Percentiles rank a stretch among this genome's conserved stretches.
Conservation (phyloP, 1,284 basidiomycete genomes). For the Ceratobasidium theobromae region DNA sequence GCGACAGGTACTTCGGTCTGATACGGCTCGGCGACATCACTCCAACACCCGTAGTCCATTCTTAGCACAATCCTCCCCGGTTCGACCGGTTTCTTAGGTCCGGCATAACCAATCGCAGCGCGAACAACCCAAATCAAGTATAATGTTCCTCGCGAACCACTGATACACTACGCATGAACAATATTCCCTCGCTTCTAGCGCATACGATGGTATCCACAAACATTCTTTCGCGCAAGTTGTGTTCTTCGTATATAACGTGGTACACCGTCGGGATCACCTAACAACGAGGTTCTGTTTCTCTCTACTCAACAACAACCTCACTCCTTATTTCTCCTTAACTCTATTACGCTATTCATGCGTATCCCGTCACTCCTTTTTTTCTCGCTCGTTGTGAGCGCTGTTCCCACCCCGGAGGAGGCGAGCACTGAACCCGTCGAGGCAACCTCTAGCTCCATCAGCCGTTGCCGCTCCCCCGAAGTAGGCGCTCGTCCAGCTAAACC, state of each 20-base stretch:
- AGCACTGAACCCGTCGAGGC: not conserved
- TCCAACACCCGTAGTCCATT: not conserved
- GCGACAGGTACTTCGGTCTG: no score
- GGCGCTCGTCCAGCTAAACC: not conserved
- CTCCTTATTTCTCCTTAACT: not conserved
- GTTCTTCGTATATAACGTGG: constrained; percentile 3
- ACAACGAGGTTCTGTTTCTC: not conserved
- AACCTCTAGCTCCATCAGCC: not conserved
- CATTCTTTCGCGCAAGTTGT: not conserved
- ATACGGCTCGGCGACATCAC: no score
- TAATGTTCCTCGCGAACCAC: not conserved
- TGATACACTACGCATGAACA: not conserved
- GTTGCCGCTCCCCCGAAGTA: constrained; percentile 18
- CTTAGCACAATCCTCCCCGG: not conserved
- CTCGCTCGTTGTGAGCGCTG: not conserved
- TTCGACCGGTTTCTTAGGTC: not conserved
- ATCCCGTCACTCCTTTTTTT: constrained; percentile 5
- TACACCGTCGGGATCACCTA: not conserved
- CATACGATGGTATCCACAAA: not conserved
- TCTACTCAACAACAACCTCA: not conserved
- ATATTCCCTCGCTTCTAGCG: constrained; percentile 26
- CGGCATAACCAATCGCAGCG: not conserved
- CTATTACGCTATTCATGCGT: not conserved
- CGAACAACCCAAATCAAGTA: not conserved
- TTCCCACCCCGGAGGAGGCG: constrained; percentile 4